Base-by-base conservation (phyloP, 495 filamentous ascomycete species). In the Penicillium chermesinum region DNA sequence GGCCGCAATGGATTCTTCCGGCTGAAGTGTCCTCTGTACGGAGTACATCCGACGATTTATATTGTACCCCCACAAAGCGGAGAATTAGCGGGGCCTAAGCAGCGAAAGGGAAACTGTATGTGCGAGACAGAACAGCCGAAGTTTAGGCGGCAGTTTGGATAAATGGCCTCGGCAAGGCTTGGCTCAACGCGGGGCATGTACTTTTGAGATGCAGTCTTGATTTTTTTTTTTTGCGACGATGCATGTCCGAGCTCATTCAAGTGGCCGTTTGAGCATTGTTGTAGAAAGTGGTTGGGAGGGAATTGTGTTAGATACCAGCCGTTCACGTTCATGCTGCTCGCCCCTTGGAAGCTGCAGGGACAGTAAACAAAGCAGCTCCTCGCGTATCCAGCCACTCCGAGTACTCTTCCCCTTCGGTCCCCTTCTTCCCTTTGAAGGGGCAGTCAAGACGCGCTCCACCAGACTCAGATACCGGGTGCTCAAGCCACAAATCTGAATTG, bases 141-240 rank as follows among this genome's bases (percentile, higher is more conserved):
- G 42, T 56, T 56, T 52, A 55, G 34, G 44, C 53, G 53, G 37
- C n/a, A 30, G 25, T 30, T 5, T 37, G 35, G 15, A 37, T 37
- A 37, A 37, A 17, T 5, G 9, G 18, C 42, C 40, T 35, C 20
- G 30, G 40, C 15, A 30, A 36, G 32, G 25, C 39, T 34, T 2
- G 13, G n/a, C n/a, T n/a, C n/a, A n/a, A n/a, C n/a, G n/a, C n/a
- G n/a, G n/a, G n/a, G n/a, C n/a, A n/a, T n/a, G n/a, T n/a, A n/a
- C n/a, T n/a, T n/a, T n/a, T n/a, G n/a, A n/a, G n/a, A n/a, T n/a
- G n/a, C n/a, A n/a, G n/a, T n/a, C n/a, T n/a, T n/a, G n/a, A n/a
- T n/a, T n/a, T n/a, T n/a, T n/a, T n/a, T n/a, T n/a, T n/a, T n/a
- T n/a, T n/a, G n/a, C n/a, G n/a, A n/a, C n/a, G n/a, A n/a, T n/a